Conservation (phyloP, 805 yeast genomes). For the Ogataea thermomethanolica region DNA sequence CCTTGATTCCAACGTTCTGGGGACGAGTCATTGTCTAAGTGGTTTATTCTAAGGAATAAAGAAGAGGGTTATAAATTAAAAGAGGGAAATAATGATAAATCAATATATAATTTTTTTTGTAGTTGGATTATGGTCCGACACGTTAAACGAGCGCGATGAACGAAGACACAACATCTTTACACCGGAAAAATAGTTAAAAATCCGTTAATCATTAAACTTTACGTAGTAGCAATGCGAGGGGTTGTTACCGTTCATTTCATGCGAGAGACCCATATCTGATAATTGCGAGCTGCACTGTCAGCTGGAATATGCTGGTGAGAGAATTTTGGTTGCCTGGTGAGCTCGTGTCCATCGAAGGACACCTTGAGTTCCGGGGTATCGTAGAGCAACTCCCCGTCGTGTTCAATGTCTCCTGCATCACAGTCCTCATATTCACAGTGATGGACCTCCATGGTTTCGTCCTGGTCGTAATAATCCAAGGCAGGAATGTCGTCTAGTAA, state of each 20-base stretch:
- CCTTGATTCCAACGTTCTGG: constrained; percentile 93
- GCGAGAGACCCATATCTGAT: constrained; percentile 17
- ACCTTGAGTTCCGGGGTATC: constrained; percentile 13
- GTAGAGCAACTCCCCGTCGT: constrained; percentile 14
- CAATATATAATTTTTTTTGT: constrained; percentile 3
- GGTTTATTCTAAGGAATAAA: constrained; percentile 1
- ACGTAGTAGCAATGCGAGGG: constrained; percentile 7
- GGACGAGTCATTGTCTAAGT: constrained; percentile 43
- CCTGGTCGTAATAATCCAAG: constrained; percentile 12
- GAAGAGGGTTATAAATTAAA: constrained; percentile 5
- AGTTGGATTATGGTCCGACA: not conserved
- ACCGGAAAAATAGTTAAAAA: not conserved
- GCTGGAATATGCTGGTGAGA: constrained; percentile 4
- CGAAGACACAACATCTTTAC: constrained; percentile 2
- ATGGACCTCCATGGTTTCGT: constrained; percentile 16
- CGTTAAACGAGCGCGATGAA: constrained; percentile 5
- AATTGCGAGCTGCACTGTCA: constrained; percentile 16
- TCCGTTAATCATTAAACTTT: constrained; percentile 1
- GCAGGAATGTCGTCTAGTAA: constrained; percentile 18
- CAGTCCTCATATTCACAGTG: constrained; percentile 12
- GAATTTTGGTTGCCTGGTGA: constrained; percentile 10
- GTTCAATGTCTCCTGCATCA: constrained; percentile 3
- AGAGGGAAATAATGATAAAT: constrained; percentile 12
- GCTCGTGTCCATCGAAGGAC: constrained; percentile 15
- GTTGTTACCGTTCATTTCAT: constrained; percentile 7